Evolutionary conservation across 1,284 basidiomycete species (phyloP).

Genomic region (Ganoderma leucocontextum): DNA sequence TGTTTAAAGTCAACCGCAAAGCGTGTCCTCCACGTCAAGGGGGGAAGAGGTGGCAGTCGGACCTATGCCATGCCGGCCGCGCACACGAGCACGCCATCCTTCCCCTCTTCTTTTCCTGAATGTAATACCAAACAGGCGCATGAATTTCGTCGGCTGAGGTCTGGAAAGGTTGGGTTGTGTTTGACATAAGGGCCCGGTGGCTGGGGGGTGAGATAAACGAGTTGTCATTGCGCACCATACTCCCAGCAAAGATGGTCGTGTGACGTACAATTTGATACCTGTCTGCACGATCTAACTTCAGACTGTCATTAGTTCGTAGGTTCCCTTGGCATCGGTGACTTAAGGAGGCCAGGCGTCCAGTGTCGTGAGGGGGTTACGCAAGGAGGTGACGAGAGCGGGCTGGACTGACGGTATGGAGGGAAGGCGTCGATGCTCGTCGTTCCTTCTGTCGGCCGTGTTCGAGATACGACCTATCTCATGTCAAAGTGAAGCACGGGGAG

Average conservation of each 20-base stretch:
- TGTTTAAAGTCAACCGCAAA: not conserved
- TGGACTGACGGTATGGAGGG: not conserved
- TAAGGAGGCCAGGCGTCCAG: not conserved
- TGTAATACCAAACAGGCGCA: not conserved
- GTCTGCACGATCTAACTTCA: not conserved
- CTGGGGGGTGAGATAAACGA: not conserved
- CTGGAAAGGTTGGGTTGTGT: not conserved
- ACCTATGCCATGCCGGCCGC: not conserved
- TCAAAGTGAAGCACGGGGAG: not conserved
- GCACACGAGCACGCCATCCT: not conserved
- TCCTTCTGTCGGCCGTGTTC: not conserved
- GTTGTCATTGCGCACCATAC: not conserved
- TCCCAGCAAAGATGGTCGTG: not conserved
- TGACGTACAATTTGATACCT: not conserved
- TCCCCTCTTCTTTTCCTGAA: not conserved
- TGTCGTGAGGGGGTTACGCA: not conserved
- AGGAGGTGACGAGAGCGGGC: not conserved
- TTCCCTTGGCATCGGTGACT: not conserved
- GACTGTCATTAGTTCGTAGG: not conserved
- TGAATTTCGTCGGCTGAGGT: not conserved
- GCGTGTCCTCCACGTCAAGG: not conserved
- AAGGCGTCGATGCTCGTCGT: constrained; percentile 4
- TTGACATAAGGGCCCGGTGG: not conserved
- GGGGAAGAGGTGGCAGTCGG: not conserved
- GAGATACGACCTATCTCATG: not conserved